Base-by-base conservation (phyloP, 441 rosid genomes). In the Jatropha podagrica region DNA sequence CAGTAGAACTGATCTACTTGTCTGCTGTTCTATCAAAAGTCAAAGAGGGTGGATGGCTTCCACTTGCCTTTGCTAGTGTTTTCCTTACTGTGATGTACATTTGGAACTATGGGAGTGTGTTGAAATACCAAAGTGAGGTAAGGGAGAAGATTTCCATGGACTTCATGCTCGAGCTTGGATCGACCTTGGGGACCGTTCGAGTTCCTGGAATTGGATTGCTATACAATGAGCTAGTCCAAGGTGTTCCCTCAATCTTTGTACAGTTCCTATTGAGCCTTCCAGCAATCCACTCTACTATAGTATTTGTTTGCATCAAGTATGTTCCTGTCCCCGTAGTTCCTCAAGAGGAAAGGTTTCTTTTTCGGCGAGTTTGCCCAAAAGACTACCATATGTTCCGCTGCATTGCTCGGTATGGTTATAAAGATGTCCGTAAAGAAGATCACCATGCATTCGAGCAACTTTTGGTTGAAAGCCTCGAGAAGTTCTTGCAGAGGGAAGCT, bases 301-400 rank as follows among this genome's bases (percentile, higher is more conserved):
- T 93, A 69, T 92, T 95, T 65, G 97, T 93, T 62, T 93, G 98
- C 83, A 92, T 95, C 86, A 95, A 95, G 72, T 93, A 93, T 68
- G 95, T 95, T 23, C 99, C 98, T 3, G 86, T 93, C 51, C 99
- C 99, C 0, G 90, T 93, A 7, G 99, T 95, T 63, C 97, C 93
- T 38, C 97, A 88, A 65, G 96, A 90, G 73, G 98, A 95, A 78
- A 83, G 99, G 72, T 95, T 93, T 79, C 91, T 93, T 52, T 93
- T 95, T 72, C 86, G 97, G 67, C 83, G 99, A 74, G 89, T 91
- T 65, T 94, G 98, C 83, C 97, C 95, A 0, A 92, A 92, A 56
- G 99, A 93, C 86, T 93, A 93, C 83, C 99, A 91, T 78, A 88
- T 95, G 85, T 95, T 95, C 81, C 86, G 87, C n/a, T 95, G 98